Conservation (phyloP, 1,284 basidiomycete genomes). For the Ganoderma boninense region DNA sequence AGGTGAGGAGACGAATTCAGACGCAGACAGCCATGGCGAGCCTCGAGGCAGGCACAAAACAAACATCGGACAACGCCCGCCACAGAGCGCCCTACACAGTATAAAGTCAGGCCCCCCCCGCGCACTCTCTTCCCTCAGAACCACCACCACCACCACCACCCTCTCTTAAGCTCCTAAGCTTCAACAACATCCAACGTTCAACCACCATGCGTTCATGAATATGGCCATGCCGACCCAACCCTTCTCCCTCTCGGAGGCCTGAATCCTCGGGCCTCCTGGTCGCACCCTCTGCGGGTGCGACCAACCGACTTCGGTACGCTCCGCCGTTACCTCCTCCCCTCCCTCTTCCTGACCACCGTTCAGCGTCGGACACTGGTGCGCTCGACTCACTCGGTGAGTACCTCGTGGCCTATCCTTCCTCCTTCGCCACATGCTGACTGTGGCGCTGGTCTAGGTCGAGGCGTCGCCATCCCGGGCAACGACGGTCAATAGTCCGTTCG, state of each 20-base stretch:
- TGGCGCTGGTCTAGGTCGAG: background rate
- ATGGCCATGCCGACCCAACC: background rate
- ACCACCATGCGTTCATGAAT: background rate
- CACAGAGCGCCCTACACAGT: background rate
- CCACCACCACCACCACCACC: background rate
- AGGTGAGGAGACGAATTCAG: background rate
- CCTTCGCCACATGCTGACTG: background rate
- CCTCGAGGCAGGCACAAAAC: background rate
- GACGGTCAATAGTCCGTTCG: background rate
- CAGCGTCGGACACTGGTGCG: conserved; percentile 3
- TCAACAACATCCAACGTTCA: background rate
- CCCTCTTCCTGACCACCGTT: background rate
- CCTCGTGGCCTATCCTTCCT: background rate
- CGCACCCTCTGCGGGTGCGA: background rate
- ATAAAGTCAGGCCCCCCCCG: background rate
- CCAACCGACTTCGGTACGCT: background rate
- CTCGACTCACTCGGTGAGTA: background rate
- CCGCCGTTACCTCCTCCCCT: too few species aligned
- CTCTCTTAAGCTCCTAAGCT: background rate
- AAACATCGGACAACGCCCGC: background rate
- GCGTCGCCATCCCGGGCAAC: conserved; percentile 5
- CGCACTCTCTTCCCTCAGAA: background rate
- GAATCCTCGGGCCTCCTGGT: background rate
- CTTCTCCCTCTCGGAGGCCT: background rate
- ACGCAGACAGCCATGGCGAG: background rate